Evolutionary conservation across 2,329 filamentous ascomycete genomes (phyloP), one percentile per base, ranked within the genome.

Genomic region (Sclerotinia trifoliorum): DNA sequence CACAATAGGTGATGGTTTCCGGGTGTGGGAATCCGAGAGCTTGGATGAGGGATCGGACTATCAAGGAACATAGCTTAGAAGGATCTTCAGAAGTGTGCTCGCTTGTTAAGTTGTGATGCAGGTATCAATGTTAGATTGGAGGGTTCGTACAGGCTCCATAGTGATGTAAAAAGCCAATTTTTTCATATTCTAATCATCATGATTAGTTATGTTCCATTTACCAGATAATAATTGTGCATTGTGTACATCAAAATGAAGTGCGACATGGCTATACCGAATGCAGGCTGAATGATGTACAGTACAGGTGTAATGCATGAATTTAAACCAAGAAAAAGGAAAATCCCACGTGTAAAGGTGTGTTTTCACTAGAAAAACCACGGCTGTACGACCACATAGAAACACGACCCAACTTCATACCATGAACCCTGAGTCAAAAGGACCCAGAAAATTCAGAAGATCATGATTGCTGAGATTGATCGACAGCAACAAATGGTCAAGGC

Each of bases 21-120:
- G 48, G 65, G 65, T 46, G 60, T 42, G 29, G 26, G 35, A 54
- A 54, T 67, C 65, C 65, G 65, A 67, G 65, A 62, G 48, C 65
- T 67, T 67, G 65, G 65, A 67, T 67, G 56, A 61, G 58, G 65
- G 65, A 67, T 67, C 65, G 62, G 62, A 42, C 49, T 65, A 65
- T 52, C 44, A 39, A 62, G 56, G 24, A 62, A 67, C 13, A 42
- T 39, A 24, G 48, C 35, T 48, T 65, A 35, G n/a, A 58, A 65
- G 26, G 63, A 65, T 65, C 52, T 46, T 44, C 51, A 57, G 26
- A 48, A 32, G 13, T 48, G 60, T 62, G 29, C 58, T 67, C 65
- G 65, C 65, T 62, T 67, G 46, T 49, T 42, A 42, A 42, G 39
- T 42, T 42, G 39, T 42, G 44, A 62, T 60, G 51, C 49, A 49